Evolutionary conservation across 2,329 filamentous ascomycete species (phyloP).

Genomic region (Xylaria arbuscula): DNA sequence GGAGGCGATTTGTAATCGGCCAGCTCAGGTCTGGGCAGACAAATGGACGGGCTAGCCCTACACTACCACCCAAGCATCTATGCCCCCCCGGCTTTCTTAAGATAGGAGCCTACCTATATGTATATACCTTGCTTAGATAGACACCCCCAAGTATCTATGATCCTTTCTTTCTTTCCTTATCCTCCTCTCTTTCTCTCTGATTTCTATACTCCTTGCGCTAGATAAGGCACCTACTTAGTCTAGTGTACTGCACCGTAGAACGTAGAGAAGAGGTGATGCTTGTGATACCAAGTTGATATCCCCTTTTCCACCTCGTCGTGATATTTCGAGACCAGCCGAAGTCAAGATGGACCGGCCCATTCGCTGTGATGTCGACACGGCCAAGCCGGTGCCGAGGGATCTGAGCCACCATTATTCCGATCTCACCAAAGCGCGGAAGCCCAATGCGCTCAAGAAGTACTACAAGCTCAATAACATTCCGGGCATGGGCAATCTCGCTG

Average conservation of each 20-base stretch:
- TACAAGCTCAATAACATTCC: conserved; percentile 84
- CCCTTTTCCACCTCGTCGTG: conserved; percentile 11
- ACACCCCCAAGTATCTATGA: background rate
- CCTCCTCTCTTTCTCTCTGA: background rate
- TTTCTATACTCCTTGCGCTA: background rate
- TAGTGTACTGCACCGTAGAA: background rate
- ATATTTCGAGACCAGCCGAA: conserved; percentile 2
- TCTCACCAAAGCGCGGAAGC: conserved; percentile 70
- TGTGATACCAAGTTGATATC: conserved; percentile 9
- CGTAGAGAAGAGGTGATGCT: background rate
- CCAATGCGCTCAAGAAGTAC: conserved; percentile 79
- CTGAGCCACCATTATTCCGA: conserved; percentile 83
- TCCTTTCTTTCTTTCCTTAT: too few relatives aligned
- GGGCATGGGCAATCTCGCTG: conserved; percentile 70
- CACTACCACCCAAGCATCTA: too few relatives aligned
- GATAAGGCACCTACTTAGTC: background rate
- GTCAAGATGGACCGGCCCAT: conserved; percentile 41
- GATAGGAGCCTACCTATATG: too few relatives aligned
- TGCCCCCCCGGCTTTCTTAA: too few relatives aligned
- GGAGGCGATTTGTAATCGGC: conserved; percentile 32
- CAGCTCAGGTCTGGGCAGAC: background rate
- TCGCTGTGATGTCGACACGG: conserved; percentile 38
- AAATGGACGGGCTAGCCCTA: too few relatives aligned
- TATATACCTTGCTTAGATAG: background rate
- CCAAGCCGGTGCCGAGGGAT: conserved; percentile 69